Conservation (phyloP, 2,329 filamentous ascomycete species). For the Leptosphaerulina australis region DNA sequence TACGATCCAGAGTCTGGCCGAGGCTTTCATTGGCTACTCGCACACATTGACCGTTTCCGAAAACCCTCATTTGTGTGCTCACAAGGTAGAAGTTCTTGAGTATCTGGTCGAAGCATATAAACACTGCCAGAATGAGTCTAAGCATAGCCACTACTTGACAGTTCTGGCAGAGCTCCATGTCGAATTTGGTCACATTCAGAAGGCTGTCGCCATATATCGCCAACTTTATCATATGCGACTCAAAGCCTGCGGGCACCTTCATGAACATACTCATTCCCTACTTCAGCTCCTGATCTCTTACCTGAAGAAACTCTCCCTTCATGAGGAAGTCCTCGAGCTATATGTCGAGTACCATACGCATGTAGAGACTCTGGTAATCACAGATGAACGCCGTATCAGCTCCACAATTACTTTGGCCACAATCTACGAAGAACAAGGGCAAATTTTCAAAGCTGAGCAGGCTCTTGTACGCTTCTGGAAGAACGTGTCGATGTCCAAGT, state of each 20-base stretch:
- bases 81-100: slow-evolving; percentile 30
- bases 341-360: slow-evolving; percentile 28
- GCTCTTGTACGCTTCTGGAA: slow-evolving; percentile 33
- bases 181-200: slow-evolving; percentile 26
- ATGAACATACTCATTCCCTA: slow-evolving; percentile 26
- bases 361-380: slow-evolving; percentile 24
- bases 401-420: slow-evolving; percentile 23
- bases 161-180: slow-evolving; percentile 33
- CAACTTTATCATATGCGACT: slow-evolving; percentile 31
- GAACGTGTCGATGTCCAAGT: slow-evolving; percentile 21
- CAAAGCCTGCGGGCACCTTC: slow-evolving; percentile 29
- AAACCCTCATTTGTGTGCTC: slow-evolving; percentile 21
- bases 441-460: slow-evolving; percentile 33
- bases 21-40: slow-evolving; percentile 27
- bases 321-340: slow-evolving; percentile 26
- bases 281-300: slow-evolving; percentile 26
- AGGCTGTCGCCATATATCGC: slow-evolving; percentile 33
- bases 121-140: slow-evolving; percentile 22
- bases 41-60: slow-evolving; percentile 15
- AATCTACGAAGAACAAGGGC: slow-evolving; percentile 33
- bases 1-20: slow-evolving; percentile 24
- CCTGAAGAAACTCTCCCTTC: slow-evolving; percentile 26
- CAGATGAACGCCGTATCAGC: slow-evolving; percentile 28
- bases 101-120: slow-evolving; percentile 29
- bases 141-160: slow-evolving; percentile 28